Evolutionary conservation across 108 stramenopile genomes (phyloP), one percentile per base, ranked within the genome.

Genomic region (Nitzschia inconspicua): DNA sequence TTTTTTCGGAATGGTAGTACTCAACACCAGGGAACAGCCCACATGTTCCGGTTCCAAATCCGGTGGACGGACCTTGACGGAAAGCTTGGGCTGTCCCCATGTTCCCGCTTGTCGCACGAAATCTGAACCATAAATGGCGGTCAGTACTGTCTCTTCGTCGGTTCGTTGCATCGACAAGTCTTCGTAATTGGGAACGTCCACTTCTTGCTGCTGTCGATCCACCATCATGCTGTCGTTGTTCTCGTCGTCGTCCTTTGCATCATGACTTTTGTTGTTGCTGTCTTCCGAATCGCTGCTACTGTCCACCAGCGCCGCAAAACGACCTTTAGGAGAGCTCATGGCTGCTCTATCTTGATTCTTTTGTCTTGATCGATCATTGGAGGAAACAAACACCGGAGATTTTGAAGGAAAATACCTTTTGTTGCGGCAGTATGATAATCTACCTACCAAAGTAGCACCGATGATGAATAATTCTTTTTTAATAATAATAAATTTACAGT

Each of bases 111-210:
- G 44, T 3, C 62, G 24, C 16, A 62, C 34, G 52, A 84, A 92
- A 31, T 92, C 90, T 34, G 57, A 46, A 16, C 83, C 86, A 49
- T 92, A 92, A n/a, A 92, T 82, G 6, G 81, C 85, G 6, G 75
- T 37, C 25, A 92, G 60, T 13, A 84, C 87, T 0, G 85, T 86
- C 49, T 75, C 86, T 60, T 92, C 91, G 46, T 92, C 91, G 50
- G 71, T 76, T 1, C 87, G 64, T 20, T 54, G 60, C 10, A 66
- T 42, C 7, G 91, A 92, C 23, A 89, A 67, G 60, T 91, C 86
- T 57, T 92, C 90, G 30, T 63, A 18, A 0, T 29, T 4, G 24
- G 53, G 53, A 27, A 35, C 28, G 14, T 30, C 50, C 5, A 51
- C 29, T 2, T 2, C 46, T 48, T 48, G 6, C 5, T 48, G 47